A percentile compares a stretch with the other conserved stretches of the same genome.
Evolutionary conservation across 108 stramenopile species (phyloP).

Genomic region (Thalassiosira profunda): DNA sequence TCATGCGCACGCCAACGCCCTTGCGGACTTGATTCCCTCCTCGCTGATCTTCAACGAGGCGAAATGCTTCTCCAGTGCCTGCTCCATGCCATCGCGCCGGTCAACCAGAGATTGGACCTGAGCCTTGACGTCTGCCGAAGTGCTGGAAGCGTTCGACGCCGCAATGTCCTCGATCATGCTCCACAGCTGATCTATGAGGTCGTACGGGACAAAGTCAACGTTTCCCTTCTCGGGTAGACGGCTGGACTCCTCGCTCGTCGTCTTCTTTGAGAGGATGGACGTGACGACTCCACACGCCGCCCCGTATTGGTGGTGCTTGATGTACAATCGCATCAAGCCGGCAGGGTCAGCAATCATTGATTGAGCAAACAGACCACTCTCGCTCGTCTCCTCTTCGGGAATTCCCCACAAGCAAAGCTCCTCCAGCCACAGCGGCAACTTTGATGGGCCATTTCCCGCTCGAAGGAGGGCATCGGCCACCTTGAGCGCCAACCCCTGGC

Average conservation of each 20-base stretch:
- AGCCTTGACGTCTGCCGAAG: not conserved
- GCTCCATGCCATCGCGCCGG: constrained; percentile 61
- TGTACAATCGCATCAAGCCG: constrained; percentile 69
- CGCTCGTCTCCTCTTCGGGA: not conserved
- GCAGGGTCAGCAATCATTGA: constrained; percentile 57
- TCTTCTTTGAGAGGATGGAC: constrained; percentile 35
- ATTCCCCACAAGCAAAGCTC: constrained; percentile 55
- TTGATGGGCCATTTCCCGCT: constrained; percentile 12
- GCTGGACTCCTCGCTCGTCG: constrained; percentile 29
- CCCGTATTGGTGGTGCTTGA: constrained; percentile 58
- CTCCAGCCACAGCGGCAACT: constrained; percentile 81
- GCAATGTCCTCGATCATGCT: constrained; percentile 60
- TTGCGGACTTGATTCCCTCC: constrained; percentile 56
- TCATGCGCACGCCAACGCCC: constrained; percentile 36
- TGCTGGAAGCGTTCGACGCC: not conserved
- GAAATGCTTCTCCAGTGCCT: constrained; percentile 57
- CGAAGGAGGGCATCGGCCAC: constrained; percentile 64
- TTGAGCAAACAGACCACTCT: constrained; percentile 59
- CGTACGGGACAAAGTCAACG: constrained; percentile 83
- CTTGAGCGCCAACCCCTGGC: constrained; percentile 56
- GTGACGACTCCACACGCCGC: constrained; percentile 75
- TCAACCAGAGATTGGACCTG: constrained; percentile 8
- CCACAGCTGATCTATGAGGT: constrained; percentile 77
- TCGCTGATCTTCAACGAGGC: constrained; percentile 54
- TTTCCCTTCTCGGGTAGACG: constrained; percentile 83